Conservation (phyloP, 352 stramenopile species). For the Globisporangium paddicum region DNA sequence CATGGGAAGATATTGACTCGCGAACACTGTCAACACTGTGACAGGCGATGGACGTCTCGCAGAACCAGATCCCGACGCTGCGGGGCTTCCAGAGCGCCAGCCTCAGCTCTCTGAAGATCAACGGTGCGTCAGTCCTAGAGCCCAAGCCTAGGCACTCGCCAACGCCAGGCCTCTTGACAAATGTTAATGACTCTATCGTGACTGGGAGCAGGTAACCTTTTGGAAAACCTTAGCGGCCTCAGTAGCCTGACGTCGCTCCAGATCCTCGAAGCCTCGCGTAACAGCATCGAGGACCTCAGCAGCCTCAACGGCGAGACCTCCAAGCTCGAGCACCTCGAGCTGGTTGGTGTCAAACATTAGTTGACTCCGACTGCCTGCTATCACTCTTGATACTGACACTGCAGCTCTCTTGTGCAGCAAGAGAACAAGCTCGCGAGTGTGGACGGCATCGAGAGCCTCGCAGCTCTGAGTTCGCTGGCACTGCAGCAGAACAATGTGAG, state of each 20-base stretch:
- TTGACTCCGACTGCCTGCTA: background rate
- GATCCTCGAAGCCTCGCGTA: slow-evolving; percentile 53
- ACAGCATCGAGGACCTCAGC: slow-evolving; percentile 42
- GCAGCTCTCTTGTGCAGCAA: slow-evolving; percentile 22
- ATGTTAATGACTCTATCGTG: slow-evolving; percentile 2
- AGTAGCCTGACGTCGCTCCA: slow-evolving; percentile 35
- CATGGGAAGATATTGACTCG: background rate
- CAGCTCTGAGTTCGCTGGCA: slow-evolving; percentile 34
- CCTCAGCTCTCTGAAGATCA: slow-evolving; percentile 56
- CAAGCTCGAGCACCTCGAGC: slow-evolving; percentile 46
- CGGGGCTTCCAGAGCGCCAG: slow-evolving; percentile 44
- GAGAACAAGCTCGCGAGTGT: slow-evolving; percentile 66
- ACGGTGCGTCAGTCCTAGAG: slow-evolving; percentile 25
- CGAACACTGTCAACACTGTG: background rate
- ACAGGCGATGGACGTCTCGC: slow-evolving; percentile 58
- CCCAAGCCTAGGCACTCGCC: no score
- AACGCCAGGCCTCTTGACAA: no score
- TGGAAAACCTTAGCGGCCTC: slow-evolving; percentile 48
- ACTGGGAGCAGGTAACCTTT: slow-evolving; percentile 30
- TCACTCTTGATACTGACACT: background rate
- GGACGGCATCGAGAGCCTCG: slow-evolving; percentile 45
- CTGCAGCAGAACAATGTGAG: slow-evolving; percentile 64
- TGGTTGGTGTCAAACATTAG: slow-evolving; percentile 37
- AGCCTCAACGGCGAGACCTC: slow-evolving; percentile 28
- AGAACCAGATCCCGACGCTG: slow-evolving; percentile 60